Evolutionary conservation across 257 asterid genomes (phyloP).

Genomic region (Datura wrightii): DNA sequence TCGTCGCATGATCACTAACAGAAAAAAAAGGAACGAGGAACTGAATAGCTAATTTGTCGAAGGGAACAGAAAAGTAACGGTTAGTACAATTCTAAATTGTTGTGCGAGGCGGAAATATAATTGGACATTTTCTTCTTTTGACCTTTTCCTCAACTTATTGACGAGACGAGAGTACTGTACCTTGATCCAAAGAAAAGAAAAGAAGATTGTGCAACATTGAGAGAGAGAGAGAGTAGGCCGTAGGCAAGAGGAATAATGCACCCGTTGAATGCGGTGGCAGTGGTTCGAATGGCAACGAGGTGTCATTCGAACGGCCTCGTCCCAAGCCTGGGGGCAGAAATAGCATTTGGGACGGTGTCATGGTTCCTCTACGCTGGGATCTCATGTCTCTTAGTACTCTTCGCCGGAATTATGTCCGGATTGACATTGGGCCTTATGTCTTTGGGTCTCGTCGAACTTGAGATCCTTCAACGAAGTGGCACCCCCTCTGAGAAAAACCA

Average conservation of each 20-base stretch:
- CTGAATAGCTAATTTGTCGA: conserved; percentile 5
- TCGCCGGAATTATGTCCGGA: conserved; percentile 96
- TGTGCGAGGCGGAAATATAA: neutral
- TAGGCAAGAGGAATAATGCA: conserved; percentile 48
- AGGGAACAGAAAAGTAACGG: neutral
- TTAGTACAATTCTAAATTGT: neutral
- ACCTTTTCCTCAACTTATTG: neutral
- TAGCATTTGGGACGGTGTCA: conserved; percentile 74
- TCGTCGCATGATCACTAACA: neutral
- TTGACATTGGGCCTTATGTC: conserved; percentile 93
- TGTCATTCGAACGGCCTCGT: neutral
- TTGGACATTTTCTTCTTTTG: neutral
- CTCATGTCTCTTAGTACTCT: conserved; percentile 73
- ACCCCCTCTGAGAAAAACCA: conserved; percentile 77
- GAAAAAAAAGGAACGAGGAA: neutral
- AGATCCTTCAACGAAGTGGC: conserved; percentile 93
- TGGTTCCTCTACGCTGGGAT: conserved; percentile 82
- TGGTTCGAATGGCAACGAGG: conserved; percentile 52
- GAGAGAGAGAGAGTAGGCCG: neutral
- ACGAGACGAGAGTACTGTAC: neutral
- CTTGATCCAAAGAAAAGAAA: neutral
- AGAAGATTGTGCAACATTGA: neutral
- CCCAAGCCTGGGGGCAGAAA: conserved; percentile 58
- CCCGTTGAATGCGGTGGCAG: conserved; percentile 59
- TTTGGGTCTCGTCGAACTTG: conserved; percentile 89